Evolutionary conservation across 1,139 yeast genomes (phyloP).

Genomic region (Zhuliangozyma parablackwelliae): DNA sequence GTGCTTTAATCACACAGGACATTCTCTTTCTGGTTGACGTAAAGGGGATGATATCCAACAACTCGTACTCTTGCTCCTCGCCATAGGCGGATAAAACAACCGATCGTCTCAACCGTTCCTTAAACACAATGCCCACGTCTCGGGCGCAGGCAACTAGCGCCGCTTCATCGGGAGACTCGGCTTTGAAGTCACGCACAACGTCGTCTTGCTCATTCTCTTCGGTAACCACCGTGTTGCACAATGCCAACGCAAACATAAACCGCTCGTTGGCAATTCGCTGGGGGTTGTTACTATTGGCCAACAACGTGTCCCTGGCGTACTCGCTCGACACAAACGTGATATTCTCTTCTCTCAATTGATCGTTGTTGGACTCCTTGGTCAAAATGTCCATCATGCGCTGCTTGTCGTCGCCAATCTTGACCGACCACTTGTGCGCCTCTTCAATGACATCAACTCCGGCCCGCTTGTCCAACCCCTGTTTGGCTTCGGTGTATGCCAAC

Average conservation of each 20-base stretch:
- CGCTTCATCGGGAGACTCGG: conserved; percentile 98
- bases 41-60: conserved; percentile 77
- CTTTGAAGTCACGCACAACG: conserved; percentile 58
- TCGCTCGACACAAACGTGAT: conserved; percentile 79
- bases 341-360: conserved; percentile 58
- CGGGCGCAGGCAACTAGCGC: conserved; percentile 92
- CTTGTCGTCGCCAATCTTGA: conserved; percentile 60
- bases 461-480: conserved; percentile 87
- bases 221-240: conserved; percentile 90
- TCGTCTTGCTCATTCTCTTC: conserved; percentile 59
- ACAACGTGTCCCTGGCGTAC: conserved; percentile 34
- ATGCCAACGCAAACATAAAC: conserved; percentile 82
- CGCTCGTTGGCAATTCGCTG: conserved; percentile 67
- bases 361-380: conserved; percentile 42
- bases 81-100: conserved; percentile 75
- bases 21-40: conserved; percentile 85
- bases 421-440: conserved; percentile 61
- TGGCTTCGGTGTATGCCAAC: conserved; percentile 91
- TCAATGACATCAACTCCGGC: conserved; percentile 74
- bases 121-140: conserved; percentile 82
- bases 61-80: conserved; percentile 60
- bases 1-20: conserved; percentile 49
- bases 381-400: conserved; percentile 60
- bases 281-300: conserved; percentile 22
- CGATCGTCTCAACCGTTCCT: conserved; percentile 69